Conservation (phyloP, 257 asterid species). For the Solanum microdontum region DNA sequence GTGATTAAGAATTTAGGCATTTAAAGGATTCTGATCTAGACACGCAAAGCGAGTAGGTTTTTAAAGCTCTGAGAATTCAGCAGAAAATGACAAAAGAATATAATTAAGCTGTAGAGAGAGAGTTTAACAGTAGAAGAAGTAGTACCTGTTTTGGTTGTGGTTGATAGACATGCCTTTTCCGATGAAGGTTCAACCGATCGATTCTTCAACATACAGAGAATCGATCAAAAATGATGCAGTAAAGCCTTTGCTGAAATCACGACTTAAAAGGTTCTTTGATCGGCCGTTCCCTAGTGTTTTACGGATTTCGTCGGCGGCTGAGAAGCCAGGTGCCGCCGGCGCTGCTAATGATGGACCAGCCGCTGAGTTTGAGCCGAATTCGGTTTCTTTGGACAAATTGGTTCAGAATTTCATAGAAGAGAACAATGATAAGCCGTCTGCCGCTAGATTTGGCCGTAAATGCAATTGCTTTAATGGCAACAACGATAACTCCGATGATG, state of each 20-base stretch:
- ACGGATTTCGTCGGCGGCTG: slow-evolving; percentile 41
- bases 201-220: slow-evolving; percentile 19
- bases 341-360: slow-evolving; percentile 6
- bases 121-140: background rate
- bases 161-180: slow-evolving; percentile 13
- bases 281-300: slow-evolving; percentile 75
- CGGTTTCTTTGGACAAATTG: slow-evolving; percentile 78
- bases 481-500: slow-evolving; percentile 85
- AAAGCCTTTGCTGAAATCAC: slow-evolving; percentile 51
- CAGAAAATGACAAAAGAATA: background rate
- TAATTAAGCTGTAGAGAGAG: background rate
- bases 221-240: slow-evolving; percentile 28
- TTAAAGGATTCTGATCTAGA: background rate
- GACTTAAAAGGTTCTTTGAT: slow-evolving; percentile 77
- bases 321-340: slow-evolving; percentile 30
- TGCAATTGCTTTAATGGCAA: slow-evolving; percentile 88
- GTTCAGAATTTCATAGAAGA: slow-evolving; percentile 83
- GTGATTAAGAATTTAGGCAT: background rate
- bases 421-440: slow-evolving; percentile 36
- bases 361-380: slow-evolving; percentile 71
- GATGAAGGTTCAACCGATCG: slow-evolving; percentile 89
- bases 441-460: slow-evolving; percentile 46
- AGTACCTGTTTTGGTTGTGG: background rate
- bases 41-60: background rate
- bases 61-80: background rate